phyloP scores from a whole-genome alignment of 164 flowering plant genomes.

The Magnolia kwangsiensis region DNA sequence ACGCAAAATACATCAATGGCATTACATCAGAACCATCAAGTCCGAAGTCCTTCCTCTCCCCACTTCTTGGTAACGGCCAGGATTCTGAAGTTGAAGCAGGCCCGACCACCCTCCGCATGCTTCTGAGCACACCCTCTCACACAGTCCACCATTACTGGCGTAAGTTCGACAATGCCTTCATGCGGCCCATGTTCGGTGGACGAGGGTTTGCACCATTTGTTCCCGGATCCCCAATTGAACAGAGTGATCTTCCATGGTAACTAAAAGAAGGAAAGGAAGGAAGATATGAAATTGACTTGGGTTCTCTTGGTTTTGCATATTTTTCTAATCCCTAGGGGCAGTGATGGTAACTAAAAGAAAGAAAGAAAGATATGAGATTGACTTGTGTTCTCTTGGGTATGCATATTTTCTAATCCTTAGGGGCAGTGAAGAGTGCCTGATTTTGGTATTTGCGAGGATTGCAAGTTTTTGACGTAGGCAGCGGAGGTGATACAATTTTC shows the following conservation, averaged over 20 bases:
- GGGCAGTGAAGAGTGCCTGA: not conserved
- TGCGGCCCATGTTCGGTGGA: constrained; percentile 92
- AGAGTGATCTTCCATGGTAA: constrained; percentile 26
- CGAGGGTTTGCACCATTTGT: constrained; percentile 75
- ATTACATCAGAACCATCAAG: constrained; percentile 50
- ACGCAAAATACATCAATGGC: constrained; percentile 29
- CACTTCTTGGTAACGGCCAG: constrained; percentile 57
- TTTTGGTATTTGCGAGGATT: constrained; percentile 1
- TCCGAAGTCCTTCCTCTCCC: constrained; percentile 61
- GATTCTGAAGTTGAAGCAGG: constrained; percentile 40
- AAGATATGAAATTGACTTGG: not conserved
- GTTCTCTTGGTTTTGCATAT: not conserved
- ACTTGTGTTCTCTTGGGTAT: not conserved
- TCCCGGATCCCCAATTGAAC: constrained; percentile 85
- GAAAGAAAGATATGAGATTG: not conserved
- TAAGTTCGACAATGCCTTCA: constrained; percentile 75
- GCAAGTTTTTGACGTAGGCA: not conserved
- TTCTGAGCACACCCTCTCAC: constrained; percentile 51
- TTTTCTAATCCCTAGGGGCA: constrained; percentile 7
- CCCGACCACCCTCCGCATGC: constrained; percentile 64
- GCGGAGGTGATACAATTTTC: not conserved
- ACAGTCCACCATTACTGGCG: constrained; percentile 88
- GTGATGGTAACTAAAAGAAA: constrained; percentile 19
- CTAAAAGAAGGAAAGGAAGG: not conserved
- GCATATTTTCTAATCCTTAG: constrained; percentile 2